Percentiles rank a stretch among this genome's conserved stretches.
phyloP scores from a whole-genome alignment of 768 basidiomycete species.

The Kwoniella newhampshirensis region DNA sequence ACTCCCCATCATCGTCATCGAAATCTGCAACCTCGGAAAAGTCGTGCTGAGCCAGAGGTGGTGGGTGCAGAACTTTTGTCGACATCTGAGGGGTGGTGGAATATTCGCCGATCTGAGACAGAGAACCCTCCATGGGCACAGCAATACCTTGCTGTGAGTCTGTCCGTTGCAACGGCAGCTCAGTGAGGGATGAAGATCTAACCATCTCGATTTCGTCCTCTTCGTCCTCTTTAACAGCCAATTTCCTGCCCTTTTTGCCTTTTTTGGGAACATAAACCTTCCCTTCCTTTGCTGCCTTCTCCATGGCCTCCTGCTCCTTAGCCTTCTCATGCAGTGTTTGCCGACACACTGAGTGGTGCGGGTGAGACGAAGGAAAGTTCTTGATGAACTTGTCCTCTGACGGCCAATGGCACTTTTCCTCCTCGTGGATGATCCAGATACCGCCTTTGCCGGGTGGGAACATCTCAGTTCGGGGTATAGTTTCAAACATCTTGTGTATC shows the following conservation, averaged over 20 bases:
- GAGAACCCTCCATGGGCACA: not conserved
- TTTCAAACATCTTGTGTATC: constrained; percentile 86
- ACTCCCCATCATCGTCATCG: constrained; percentile 39
- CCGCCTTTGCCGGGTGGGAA: constrained; percentile 47
- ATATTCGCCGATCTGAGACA: not conserved
- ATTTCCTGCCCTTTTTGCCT: constrained; percentile 45
- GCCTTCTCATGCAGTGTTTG: constrained; percentile 41
- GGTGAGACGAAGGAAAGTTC: constrained; percentile 41
- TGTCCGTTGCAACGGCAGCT: constrained; percentile 4
- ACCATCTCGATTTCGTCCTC: constrained; percentile 28
- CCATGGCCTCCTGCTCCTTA: constrained; percentile 44
- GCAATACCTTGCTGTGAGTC: constrained; percentile 7
- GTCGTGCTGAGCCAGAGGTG: constrained; percentile 7
- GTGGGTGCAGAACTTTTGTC: constrained; percentile 3
- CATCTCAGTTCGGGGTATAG: constrained; percentile 61
- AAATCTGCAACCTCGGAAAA: constrained; percentile 4
- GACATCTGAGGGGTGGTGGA: constrained; percentile 14
- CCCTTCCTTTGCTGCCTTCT: constrained; percentile 38
- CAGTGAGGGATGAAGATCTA: constrained; percentile 24
- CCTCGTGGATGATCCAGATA: constrained; percentile 48
- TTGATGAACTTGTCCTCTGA: constrained; percentile 47
- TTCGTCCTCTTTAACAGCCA: constrained; percentile 25
- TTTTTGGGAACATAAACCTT: constrained; percentile 45
- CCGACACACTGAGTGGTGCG: constrained; percentile 38
- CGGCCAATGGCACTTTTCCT: constrained; percentile 46